A percentile compares a stretch with the other conserved stretches of the same genome.
phyloP scores from a whole-genome alignment of 768 basidiomycete genomes.

The Mycena albidolilacea region DNA sequence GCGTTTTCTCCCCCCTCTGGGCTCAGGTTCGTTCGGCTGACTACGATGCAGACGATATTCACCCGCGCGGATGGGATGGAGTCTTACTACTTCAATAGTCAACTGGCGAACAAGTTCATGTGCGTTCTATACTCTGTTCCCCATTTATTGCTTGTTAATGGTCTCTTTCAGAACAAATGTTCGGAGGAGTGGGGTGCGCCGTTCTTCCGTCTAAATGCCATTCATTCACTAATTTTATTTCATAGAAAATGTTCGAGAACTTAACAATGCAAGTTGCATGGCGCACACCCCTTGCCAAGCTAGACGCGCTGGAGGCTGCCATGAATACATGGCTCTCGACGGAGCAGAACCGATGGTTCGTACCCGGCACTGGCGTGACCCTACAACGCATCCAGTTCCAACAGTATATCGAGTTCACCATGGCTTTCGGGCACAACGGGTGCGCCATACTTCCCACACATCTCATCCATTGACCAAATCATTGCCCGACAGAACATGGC shows the following conservation, averaged over 20 bases:
- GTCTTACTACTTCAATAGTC: slow-evolving; percentile 87
- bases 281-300: slow-evolving; percentile 79
- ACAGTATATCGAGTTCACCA: slow-evolving; percentile 76
- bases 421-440: slow-evolving; percentile 74
- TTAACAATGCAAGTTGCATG: slow-evolving; percentile 82
- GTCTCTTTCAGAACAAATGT: slow-evolving; percentile 69
- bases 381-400: slow-evolving; percentile 78
- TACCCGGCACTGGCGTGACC: slow-evolving; percentile 74
- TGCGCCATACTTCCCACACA: slow-evolving; percentile 37
- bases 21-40: slow-evolving; percentile 1
- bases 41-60: slow-evolving; percentile 70
- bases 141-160: neutral
- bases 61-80: slow-evolving; percentile 81
- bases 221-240: slow-evolving; percentile 31
- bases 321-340: slow-evolving; percentile 84
- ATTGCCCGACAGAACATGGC: slow-evolving; percentile 59
- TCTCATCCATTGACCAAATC: slow-evolving; percentile 2
- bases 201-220: neutral
- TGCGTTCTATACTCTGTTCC: slow-evolving; percentile 47
- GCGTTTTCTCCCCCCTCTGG: slow-evolving; percentile 39
- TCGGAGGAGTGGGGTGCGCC: slow-evolving; percentile 75
- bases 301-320: slow-evolving; percentile 76
- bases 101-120: slow-evolving; percentile 84
- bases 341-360: slow-evolving; percentile 86
- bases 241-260: slow-evolving; percentile 76